Percentiles rank a stretch among this genome's conserved stretches.
Conservation (phyloP, 345 rosid genomes). For the Melaleuca alternifolia region DNA sequence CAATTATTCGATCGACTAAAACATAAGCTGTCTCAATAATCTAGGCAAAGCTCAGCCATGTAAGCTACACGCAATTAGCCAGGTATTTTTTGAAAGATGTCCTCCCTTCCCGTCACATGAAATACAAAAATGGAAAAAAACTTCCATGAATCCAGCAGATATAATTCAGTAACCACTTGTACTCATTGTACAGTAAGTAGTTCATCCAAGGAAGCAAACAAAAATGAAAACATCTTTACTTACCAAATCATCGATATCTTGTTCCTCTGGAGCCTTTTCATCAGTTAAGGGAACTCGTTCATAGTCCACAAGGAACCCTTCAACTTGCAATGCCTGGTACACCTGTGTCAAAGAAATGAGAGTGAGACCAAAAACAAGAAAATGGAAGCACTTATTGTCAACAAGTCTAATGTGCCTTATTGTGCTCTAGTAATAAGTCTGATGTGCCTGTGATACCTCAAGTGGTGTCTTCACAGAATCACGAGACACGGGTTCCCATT, state of each 20-base stretch:
- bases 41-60: not conserved
- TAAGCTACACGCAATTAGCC: not conserved
- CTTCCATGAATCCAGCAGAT: not conserved
- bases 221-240: slow-evolving; percentile 6
- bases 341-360: slow-evolving; percentile 37
- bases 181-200: not conserved
- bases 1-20: not conserved
- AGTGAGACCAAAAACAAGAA: slow-evolving; percentile 5
- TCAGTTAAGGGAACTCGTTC: slow-evolving; percentile 97
- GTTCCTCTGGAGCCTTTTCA: slow-evolving; percentile 93
- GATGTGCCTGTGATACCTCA: slow-evolving; percentile 38
- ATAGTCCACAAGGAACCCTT: slow-evolving; percentile 81
- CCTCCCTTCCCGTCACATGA: not conserved
- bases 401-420: not conserved
- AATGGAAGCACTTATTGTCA: not conserved
- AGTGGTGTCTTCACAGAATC: slow-evolving; percentile 90
- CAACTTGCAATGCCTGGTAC: slow-evolving; percentile 72
- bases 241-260: slow-evolving; percentile 83
- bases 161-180: not conserved
- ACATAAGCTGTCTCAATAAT: not conserved
- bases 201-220: not conserved
- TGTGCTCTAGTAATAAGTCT: not conserved
- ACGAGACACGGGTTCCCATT: slow-evolving; percentile 85
- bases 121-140: not conserved
- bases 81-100: not conserved